Evolutionary conservation across 208 protist genomes (phyloP), one percentile per base, ranked within the genome.

Genomic region (Trypanosoma rangeli): DNA sequence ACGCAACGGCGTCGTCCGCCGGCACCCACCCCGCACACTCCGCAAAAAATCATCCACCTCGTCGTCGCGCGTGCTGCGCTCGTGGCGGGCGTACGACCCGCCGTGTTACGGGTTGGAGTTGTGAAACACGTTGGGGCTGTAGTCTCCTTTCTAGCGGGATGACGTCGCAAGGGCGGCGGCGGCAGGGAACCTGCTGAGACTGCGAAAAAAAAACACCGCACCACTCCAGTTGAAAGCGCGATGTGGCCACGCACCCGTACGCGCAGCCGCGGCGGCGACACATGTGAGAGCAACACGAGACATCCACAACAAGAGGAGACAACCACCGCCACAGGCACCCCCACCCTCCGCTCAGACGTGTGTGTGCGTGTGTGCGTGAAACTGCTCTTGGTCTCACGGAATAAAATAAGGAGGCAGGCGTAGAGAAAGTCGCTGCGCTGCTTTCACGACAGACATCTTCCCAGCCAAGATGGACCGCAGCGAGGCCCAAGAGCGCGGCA

Each of bases 71-170:
- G 93, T 92, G 31, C 85, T 78, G 20, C 89, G 89, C 68, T 94
- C 89, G 65, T 93, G 86, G 13, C 85, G 76, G 29, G 86, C 85
- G 73, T 94, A 94, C 37, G 81, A 87, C 55, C 83, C 89, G 50
- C 89, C 89, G 56, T 94, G 86, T 70, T 94, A 85, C 49, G 89
- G 89, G 79, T 94, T 94, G 26, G 80, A 88, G 79, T 93, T 92
- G 73, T 94, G 89, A 69, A 94, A 92, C 1, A 92, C 79, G 59
- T 90, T 92, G 60, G 92, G 92, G 49, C 83, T 85, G 78, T 91
- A 92, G 64, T 94, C 89, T 0, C 89, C 89, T 52, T 70, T 69
- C 37, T 0, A n/a, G 9, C 70, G 70, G 44, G 18, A 48, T 0
- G 61, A 48, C 16, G 53, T 52, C 20, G 52, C 18, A 16, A 67